Evolutionary conservation across 2,329 filamentous ascomycete species (phyloP), one percentile per base, ranked within the genome.

Genomic region (Xylariaceae sp.): DNA sequence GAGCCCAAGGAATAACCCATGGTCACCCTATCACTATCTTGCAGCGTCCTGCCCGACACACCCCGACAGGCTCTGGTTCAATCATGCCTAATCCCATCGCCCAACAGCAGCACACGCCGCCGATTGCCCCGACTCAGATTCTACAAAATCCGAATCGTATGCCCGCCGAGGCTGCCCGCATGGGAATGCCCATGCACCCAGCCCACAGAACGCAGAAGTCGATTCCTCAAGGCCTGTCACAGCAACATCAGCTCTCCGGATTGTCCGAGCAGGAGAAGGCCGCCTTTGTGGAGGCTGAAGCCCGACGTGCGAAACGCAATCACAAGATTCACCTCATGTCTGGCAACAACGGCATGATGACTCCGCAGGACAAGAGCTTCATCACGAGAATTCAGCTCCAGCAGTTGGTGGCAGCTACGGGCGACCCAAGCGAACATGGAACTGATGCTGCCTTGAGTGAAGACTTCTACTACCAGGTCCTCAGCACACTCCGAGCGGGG

Each of bases 401-500:
- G 76, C 94, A 99, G 73, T 83, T 99, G 42, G 90, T 99, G 56
- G 87, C 93, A 9, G 92, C 94, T 7, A 96, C 92, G 23, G 93
- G 93, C 8, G 94, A 92, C 68, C 83, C 92, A 3, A 88, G 88
- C 56, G 92, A 96, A 63, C 83, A 87, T 51, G 88, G 88, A 51
- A 85, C 86, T 0, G 92, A 97, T 71, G 85, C 90, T 42, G 86
- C 89, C 5, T 81, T 97, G 44, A 83, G 87, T 1, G 94, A 99
- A 68, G 94, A 99, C 73, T 99, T 99, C 72, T 99, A 99, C 75
- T 99, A 97, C 70, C 94, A 99, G 72, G 94, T 99, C 18, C 93
- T 96, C 68, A 93, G 88, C 70, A 92, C 96, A 69, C 97, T 99
- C 64, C 88, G 93, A 55, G 92, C 91, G 60, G 89, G 90, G 49